A percentile compares a stretch with the other conserved stretches of the same genome.
Evolutionary conservation across 2,329 filamentous ascomycete species (phyloP).

Genomic region (Exophiala oligosperma): DNA sequence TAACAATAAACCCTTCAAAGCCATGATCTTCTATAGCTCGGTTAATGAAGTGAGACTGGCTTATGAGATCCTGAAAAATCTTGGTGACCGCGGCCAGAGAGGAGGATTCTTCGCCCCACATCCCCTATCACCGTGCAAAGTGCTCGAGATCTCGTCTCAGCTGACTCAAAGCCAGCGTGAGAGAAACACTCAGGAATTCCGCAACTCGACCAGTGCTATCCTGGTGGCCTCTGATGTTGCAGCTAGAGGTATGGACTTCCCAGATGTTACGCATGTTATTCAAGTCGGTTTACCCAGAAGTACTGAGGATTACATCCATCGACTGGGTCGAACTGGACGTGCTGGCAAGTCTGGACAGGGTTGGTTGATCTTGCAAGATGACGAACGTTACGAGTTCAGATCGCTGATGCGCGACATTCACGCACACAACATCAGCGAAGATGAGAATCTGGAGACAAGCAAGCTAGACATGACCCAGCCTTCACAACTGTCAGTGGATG

Average conservation of each 20-base stretch:
- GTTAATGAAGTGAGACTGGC: slow-evolving; percentile 72
- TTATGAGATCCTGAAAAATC: slow-evolving; percentile 57
- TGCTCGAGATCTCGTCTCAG: slow-evolving; percentile 71
- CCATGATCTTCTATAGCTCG: slow-evolving; percentile 88
- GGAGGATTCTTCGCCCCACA: slow-evolving; percentile 61
- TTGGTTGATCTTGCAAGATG: slow-evolving; percentile 59
- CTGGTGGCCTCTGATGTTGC: slow-evolving; percentile 52
- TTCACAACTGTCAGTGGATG: slow-evolving; percentile 31
- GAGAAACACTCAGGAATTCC: slow-evolving; percentile 70
- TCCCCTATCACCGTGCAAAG: slow-evolving; percentile 65
- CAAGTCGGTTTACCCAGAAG: slow-evolving; percentile 53
- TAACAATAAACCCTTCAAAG: slow-evolving; percentile 73
- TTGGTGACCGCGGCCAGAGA: slow-evolving; percentile 44
- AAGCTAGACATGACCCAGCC: slow-evolving; percentile 37
- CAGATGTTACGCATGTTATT: slow-evolving; percentile 50
- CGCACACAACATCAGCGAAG: slow-evolving; percentile 45
- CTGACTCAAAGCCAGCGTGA: slow-evolving; percentile 72
- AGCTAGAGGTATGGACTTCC: slow-evolving; percentile 54
- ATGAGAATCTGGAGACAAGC: slow-evolving; percentile 43
- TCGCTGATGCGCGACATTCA: slow-evolving; percentile 56
- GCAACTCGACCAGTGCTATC: slow-evolving; percentile 50
- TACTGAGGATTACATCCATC: slow-evolving; percentile 49
- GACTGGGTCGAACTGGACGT: slow-evolving; percentile 42
- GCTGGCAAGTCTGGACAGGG: slow-evolving; percentile 61
- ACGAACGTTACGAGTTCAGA: slow-evolving; percentile 47